Percentiles rank a stretch among this genome's conserved stretches.
Evolutionary conservation across 2,329 filamentous ascomycete genomes (phyloP).

Genomic region (Lachnellula arida): DNA sequence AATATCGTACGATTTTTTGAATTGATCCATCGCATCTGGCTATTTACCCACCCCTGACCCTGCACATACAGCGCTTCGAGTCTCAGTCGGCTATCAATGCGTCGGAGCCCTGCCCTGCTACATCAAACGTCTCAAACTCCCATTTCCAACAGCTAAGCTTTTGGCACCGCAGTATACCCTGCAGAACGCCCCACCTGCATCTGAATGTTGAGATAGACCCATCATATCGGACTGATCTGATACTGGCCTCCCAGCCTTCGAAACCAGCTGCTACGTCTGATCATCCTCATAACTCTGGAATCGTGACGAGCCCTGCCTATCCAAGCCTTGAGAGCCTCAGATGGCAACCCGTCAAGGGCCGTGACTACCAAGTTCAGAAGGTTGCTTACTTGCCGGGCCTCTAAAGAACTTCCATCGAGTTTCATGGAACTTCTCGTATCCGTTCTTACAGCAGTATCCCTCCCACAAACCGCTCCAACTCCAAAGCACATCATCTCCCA

Average conservation of each 20-base stretch:
- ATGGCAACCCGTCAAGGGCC: conserved; percentile 31
- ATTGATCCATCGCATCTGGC: too few species aligned
- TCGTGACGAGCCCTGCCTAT: conserved; percentile 25
- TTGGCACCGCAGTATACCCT: conserved; percentile 13
- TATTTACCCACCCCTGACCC: too few species aligned
- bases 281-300: conserved; percentile 32
- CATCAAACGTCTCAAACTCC: conserved; percentile 22
- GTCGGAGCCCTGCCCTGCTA: conserved; percentile 16
- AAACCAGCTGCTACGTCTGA: conserved; percentile 46
- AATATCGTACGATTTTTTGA: too few species aligned
- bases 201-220: conserved; percentile 8
- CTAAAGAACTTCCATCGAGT: conserved; percentile 12
- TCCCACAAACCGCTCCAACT: conserved; percentile 23
- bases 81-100: conserved; percentile 16
- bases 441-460: conserved; percentile 12
- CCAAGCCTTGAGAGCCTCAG: conserved; percentile 13
- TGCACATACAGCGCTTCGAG: conserved; percentile 4
- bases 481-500: conserved; percentile 6
- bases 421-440: conserved; percentile 27
- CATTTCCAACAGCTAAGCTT: conserved; percentile 17
- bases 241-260: conserved; percentile 27
- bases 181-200: conserved; percentile 16
- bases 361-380: conserved; percentile 15
- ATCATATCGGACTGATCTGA: conserved; percentile 22
- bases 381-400: conserved; percentile 3